Evolutionary conservation across 805 yeast species (phyloP).

Genomic region (Candida dendrica): DNA sequence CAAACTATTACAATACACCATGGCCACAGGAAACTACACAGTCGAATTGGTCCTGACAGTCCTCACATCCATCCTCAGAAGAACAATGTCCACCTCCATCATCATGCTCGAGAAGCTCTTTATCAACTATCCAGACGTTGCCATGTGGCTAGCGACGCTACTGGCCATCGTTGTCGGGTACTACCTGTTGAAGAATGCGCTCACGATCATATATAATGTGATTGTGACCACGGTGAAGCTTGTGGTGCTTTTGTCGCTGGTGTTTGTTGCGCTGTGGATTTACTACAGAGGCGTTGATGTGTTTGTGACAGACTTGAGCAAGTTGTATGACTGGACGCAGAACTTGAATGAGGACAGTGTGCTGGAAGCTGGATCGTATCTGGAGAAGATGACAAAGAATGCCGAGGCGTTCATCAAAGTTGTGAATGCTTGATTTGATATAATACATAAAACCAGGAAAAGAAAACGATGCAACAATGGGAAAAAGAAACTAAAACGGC

Average conservation of each 20-base stretch:
- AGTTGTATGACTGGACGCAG: constrained; percentile 1
- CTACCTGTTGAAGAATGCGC: constrained; percentile 23
- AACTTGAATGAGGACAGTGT: constrained; percentile 7
- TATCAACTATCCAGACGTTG: constrained; percentile 23
- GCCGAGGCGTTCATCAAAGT: not conserved
- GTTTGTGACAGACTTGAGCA: constrained; percentile 5
- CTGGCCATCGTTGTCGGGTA: constrained; percentile 18
- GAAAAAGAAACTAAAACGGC: no score
- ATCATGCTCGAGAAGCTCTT: constrained; percentile 17
- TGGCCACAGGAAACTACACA: not conserved
- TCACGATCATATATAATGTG: constrained; percentile 11
- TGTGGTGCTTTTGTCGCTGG: constrained; percentile 10
- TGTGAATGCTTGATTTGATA: not conserved
- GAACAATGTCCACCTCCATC: constrained; percentile 2
- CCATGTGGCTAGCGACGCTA: constrained; percentile 14
- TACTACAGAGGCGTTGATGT: constrained; percentile 26
- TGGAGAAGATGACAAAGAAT: not conserved
- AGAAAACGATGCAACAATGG: no score
- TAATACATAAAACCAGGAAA: no score
- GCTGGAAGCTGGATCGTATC: not conserved
- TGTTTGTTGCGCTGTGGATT: constrained; percentile 17
- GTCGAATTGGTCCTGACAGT: not conserved
- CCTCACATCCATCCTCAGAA: not conserved
- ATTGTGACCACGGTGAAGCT: constrained; percentile 20
- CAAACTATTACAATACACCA: no score